These are phyloP conservation scores for Plasmodium cynomolgi DNA, from an alignment of 169 alveolate genomes.

Conservation along the genomic window DNA sequence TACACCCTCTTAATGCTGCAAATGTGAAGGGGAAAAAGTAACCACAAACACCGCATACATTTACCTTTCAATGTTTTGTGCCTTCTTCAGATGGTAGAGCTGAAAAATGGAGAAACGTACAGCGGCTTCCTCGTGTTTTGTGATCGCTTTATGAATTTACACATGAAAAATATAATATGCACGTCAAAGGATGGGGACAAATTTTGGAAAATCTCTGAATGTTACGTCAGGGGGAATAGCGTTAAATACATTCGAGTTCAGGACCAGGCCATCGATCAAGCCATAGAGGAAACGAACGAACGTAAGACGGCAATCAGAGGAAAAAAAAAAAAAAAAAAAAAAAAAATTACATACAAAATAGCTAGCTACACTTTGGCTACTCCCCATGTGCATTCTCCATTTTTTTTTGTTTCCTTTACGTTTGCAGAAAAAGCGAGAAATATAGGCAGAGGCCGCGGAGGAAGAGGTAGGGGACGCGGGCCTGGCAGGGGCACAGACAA, in stretches of 20 bases:
- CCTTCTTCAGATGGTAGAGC: slow-evolving; percentile 84
- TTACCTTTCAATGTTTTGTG: not conserved
- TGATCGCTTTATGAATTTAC: slow-evolving; percentile 89
- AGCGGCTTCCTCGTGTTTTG: slow-evolving; percentile 87
- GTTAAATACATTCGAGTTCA: slow-evolving; percentile 88
- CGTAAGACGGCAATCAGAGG: slow-evolving; percentile 34
- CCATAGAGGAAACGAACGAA: slow-evolving; percentile 83
- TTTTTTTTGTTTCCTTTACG: not conserved
- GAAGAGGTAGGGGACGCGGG: slow-evolving; percentile 56
- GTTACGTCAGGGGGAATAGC: slow-evolving; percentile 89
- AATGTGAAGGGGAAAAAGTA: not conserved
- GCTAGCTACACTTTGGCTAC: not conserved
- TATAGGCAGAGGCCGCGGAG: slow-evolving; percentile 60
- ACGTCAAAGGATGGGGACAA: slow-evolving; percentile 88
- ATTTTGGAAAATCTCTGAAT: slow-evolving; percentile 87
- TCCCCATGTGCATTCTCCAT: not conserved
- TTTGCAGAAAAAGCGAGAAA: slow-evolving; percentile 41
- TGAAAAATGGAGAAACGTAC: slow-evolving; percentile 89
- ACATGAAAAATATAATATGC: slow-evolving; percentile 86
- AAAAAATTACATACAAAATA: not conserved
- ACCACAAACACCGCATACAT: not conserved
- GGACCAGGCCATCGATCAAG: slow-evolving; percentile 85
- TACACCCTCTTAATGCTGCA: not conserved
- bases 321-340: not conserved
- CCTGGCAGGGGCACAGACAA: slow-evolving; percentile 5